Percentiles rank a stretch among this genome's conserved stretches.
Conservation (phyloP, 129 eudicot genomes). For the Tagetes patula region DNA sequence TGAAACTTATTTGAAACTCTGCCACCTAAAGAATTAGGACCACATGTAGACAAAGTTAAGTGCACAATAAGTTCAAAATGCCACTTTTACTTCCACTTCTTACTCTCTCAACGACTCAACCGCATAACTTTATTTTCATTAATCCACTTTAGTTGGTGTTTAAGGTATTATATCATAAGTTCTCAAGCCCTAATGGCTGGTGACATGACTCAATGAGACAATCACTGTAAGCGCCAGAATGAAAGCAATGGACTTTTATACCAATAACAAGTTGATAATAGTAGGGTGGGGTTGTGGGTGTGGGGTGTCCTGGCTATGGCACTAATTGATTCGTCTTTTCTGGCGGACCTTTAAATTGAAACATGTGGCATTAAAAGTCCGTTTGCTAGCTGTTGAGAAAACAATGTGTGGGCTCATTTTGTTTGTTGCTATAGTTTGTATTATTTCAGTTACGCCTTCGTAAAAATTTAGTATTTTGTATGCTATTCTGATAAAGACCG, state of each 20-base stretch:
- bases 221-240: slow-evolving; percentile 31
- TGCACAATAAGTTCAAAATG: slow-evolving; percentile 42
- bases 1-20: slow-evolving; percentile 8
- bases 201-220: slow-evolving; percentile 33
- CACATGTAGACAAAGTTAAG: slow-evolving; percentile 41
- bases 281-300: slow-evolving; percentile 9
- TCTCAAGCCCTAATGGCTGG: slow-evolving; percentile 24
- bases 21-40: slow-evolving; percentile 35
- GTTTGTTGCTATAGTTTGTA: slow-evolving; percentile 9
- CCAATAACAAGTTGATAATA: slow-evolving; percentile 37
- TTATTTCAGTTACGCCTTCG: not conserved
- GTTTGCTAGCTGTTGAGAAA: slow-evolving; percentile 35
- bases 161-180: slow-evolving; percentile 18
- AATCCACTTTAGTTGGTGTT: slow-evolving; percentile 8
- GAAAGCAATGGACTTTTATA: slow-evolving; percentile 37
- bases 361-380: slow-evolving; percentile 42
- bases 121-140: slow-evolving; percentile 34
- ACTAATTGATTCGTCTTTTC: slow-evolving; percentile 42
- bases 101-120: slow-evolving; percentile 33
- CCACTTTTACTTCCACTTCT: slow-evolving; percentile 32
- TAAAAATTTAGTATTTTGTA: slow-evolving; percentile 20
- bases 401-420: slow-evolving; percentile 28
- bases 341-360: slow-evolving; percentile 31
- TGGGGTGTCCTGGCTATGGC: slow-evolving; percentile 24
- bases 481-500: slow-evolving; percentile 1